Percentiles rank a stretch among this genome's conserved stretches.
Conservation (phyloP, 306 rosid genomes). For the Quercus ilex region DNA sequence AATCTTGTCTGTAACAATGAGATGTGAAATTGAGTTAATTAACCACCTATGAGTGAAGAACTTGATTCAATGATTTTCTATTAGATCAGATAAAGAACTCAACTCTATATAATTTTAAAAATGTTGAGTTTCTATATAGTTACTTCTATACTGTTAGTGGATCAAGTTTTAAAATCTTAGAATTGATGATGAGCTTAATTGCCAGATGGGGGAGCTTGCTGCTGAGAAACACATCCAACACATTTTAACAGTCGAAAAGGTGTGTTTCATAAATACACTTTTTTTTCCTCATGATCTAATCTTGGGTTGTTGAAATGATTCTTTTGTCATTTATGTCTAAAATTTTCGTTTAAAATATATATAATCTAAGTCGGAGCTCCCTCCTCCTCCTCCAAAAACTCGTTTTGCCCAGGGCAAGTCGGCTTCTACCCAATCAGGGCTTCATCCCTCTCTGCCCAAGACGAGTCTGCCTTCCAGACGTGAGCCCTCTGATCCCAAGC, state of each 20-base stretch:
- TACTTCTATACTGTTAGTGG: not conserved
- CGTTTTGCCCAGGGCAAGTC: too few species aligned
- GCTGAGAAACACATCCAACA: conserved; percentile 65
- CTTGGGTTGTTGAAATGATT: conserved; percentile 1
- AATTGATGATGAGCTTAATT: not conserved
- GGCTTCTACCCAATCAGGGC: too few species aligned
- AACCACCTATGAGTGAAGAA: not conserved
- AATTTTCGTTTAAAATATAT: not conserved
- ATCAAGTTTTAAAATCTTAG: not conserved
- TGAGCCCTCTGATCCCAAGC: too few species aligned
- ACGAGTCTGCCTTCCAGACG: too few species aligned
- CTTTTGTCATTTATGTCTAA: not conserved
- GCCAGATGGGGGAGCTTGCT: conserved; percentile 67
- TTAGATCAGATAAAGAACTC: not conserved
- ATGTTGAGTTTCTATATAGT: not conserved
- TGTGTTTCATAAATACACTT: conserved; percentile 1
- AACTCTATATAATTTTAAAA: not conserved
- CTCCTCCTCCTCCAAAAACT: too few species aligned
- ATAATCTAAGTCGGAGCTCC: too few species aligned
- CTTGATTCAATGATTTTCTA: not conserved
- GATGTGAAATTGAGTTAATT: not conserved
- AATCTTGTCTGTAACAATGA: not conserved
- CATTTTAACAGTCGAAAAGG: conserved; percentile 73
- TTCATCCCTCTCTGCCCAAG: too few species aligned
- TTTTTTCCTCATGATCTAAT: not conserved